Evolutionary conservation across 257 asterid species (phyloP), one percentile per base, ranked within the genome.

Genomic region (Handroanthus guayacan): DNA sequence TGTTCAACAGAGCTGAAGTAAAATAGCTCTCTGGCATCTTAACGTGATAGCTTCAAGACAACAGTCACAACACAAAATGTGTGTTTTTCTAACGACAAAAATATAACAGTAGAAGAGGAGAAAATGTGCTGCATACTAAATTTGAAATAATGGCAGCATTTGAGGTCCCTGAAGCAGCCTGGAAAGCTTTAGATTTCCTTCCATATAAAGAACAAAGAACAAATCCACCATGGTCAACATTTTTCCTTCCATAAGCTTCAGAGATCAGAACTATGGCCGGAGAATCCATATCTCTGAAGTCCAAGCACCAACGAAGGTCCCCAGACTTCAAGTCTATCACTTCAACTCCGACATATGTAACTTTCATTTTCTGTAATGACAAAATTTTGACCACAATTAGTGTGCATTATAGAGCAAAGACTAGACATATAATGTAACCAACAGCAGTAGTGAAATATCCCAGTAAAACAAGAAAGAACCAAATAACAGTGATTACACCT

Each of bases 131-230:
- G 62, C 88, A 34, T 88, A 95, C 99, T 85, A 95, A 72, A 84
- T 82, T 84, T 71, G 92, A 86, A 79, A 90, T 73, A 63, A 92
- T 86, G 69, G 85, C 80, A 79, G 93, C 82, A 85, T 87, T 90
- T 69, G 98, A 84, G 80, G 92, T 82, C 82, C 98, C 99, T n/a
- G 98, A 87, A 85, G 97, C 91, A 79, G 97, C 97, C 82, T 89
- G 97, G 84, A 95, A 95, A 78, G 99, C 97, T 86, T 95, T 95
- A 20, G 98, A 92, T 87, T 95, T 95, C 82, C 98, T 90, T 82
- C 99, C 98, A 85, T 92, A 92, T 66, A 92, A 82, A 48, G 99
- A 90, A 82, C 94, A 89, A 67, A 95, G 92, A 87, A 95, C 90
- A 81, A 95, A 95, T 72, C 97, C 94, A 58, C 94, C 89, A 74